Percentiles rank a stretch among this genome's conserved stretches.
These are phyloP conservation scores for Xerocomus spinulosus DNA, from an alignment of 768 basidiomycete genomes.

Conservation along the genomic window DNA sequence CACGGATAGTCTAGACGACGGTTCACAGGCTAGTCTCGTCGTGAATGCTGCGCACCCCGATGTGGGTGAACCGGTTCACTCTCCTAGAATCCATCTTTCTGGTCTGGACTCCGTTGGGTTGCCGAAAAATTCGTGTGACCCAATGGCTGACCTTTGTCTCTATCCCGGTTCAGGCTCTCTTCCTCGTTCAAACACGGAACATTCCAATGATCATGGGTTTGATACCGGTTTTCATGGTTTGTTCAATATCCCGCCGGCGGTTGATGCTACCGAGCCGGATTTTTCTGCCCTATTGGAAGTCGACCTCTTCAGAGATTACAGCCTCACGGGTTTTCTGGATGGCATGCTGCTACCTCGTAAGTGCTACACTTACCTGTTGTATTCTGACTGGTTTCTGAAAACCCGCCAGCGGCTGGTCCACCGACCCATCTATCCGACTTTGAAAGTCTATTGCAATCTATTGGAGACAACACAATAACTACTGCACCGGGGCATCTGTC, in stretches of 20 bases:
- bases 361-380: neutral
- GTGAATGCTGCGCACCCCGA: too few relatives aligned
- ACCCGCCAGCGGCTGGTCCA: too few relatives aligned
- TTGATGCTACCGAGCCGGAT: slow-evolving; percentile 24
- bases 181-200: slow-evolving; percentile 10
- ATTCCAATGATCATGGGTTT: slow-evolving; percentile 36
- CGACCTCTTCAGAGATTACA: slow-evolving; percentile 31
- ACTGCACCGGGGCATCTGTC: neutral
- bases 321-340: slow-evolving; percentile 9
- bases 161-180: slow-evolving; percentile 34
- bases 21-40: too few relatives aligned
- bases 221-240: slow-evolving; percentile 19
- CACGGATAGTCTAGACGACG: neutral
- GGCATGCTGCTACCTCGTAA: too few relatives aligned
- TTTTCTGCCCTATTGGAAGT: slow-evolving; percentile 28
- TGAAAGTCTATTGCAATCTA: slow-evolving; percentile 7
- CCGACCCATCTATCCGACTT: slow-evolving; percentile 1
- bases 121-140: slow-evolving; percentile 28
- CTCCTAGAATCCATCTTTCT: slow-evolving; percentile 37
- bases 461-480: neutral
- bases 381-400: neutral
- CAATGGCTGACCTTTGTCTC: slow-evolving; percentile 14
- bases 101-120: too few relatives aligned
- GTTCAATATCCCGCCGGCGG: slow-evolving; percentile 27
- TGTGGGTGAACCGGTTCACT: neutral